Evolutionary conservation across 257 asterid species (phyloP).

Genomic region (Nicotiana tabacum): DNA sequence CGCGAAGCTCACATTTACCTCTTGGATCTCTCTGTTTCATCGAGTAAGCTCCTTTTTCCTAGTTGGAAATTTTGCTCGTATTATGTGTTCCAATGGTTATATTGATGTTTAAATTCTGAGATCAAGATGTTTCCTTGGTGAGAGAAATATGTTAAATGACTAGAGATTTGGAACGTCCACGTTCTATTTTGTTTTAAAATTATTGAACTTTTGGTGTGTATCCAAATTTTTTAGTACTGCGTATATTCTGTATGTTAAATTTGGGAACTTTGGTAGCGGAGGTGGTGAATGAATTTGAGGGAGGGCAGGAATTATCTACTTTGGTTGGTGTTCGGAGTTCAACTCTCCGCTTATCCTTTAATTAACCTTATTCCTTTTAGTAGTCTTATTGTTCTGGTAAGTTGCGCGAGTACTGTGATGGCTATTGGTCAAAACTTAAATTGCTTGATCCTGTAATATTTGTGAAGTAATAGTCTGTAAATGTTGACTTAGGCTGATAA

Average conservation of each 20-base stretch:
- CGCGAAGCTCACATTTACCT: too few relatives aligned
- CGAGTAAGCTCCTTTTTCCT: slow-evolving; percentile 5
- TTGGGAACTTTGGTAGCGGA: background rate
- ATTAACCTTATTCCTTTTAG: background rate
- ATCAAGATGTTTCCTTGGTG: background rate
- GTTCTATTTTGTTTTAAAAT: background rate
- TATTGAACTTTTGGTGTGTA: background rate
- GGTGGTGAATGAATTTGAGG: background rate
- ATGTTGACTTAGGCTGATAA: background rate
- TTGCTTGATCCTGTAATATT: background rate
- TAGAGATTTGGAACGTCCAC: background rate
- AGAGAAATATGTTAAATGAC: background rate
- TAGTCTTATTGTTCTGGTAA: background rate
- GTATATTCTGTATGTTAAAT: background rate
- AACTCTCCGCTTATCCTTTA: background rate
- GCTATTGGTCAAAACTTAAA: background rate
- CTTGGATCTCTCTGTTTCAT: slow-evolving; percentile 8
- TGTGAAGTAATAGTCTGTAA: background rate
- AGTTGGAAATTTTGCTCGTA: background rate
- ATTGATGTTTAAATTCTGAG: background rate
- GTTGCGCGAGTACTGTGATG: background rate
- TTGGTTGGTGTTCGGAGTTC: background rate
- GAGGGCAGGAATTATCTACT: background rate
- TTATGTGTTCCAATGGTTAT: background rate
- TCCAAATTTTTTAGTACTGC: background rate